phyloP scores from a whole-genome alignment of 306 rosid species.

The Benincasa hispida region DNA sequence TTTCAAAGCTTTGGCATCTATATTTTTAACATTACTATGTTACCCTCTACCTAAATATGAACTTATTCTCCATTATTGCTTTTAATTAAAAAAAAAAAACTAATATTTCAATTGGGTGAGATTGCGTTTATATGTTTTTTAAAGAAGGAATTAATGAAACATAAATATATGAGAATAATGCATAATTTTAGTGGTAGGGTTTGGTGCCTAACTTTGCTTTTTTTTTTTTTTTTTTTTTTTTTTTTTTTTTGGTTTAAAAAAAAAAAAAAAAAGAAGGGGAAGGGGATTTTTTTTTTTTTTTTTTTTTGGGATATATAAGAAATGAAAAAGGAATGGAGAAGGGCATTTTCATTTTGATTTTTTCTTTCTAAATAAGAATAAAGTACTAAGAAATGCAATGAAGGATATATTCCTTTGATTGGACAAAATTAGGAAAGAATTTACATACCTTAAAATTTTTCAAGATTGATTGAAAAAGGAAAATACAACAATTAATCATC shows the following conservation, averaged over 20 bases:
- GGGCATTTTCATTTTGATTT: not conserved
- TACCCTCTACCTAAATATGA: not conserved
- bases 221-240: not conserved
- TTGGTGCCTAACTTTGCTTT: not conserved
- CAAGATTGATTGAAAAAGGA: not conserved
- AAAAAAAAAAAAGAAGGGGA: too few relatives aligned
- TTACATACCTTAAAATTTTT: not conserved
- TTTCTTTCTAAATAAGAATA: not conserved
- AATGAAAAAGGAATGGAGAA: not conserved
- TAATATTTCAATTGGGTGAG: not conserved
- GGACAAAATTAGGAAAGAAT: not conserved
- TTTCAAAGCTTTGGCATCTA: not conserved
- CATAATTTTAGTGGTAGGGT: not conserved
- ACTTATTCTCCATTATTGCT: not conserved
- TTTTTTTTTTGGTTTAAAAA: too few relatives aligned
- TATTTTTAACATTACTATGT: not conserved
- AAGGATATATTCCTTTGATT: slow-evolving; percentile 10
- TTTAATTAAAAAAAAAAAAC: not conserved
- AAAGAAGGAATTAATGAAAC: not conserved
- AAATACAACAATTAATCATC: not conserved
- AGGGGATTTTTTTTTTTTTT: not conserved
- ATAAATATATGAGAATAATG: not conserved
- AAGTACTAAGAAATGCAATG: not conserved
- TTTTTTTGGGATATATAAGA: not conserved
- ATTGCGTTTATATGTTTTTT: not conserved